Base-by-base conservation (phyloP, 2,329 filamentous ascomycete species). In the Trichoderma koningii region DNA sequence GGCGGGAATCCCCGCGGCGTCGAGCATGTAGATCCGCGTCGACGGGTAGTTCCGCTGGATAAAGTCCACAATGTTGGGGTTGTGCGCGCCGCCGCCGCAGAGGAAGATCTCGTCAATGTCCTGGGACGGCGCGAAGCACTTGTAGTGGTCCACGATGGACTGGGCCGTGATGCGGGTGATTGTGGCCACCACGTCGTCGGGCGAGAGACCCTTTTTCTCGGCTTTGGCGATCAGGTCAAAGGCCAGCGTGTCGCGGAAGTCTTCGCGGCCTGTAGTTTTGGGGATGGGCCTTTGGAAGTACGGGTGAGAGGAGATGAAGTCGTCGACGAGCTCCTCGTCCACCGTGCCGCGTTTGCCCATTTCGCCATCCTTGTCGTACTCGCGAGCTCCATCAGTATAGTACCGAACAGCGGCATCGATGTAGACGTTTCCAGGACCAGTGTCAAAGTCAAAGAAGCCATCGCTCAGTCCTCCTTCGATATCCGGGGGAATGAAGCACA, bases 51-150 rank as follows among this genome's bases (percentile, higher is more conserved):
- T 73, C 66, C 72, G 69, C 70, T 84, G 80, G 66, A 87, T 81
- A 69, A 81, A 84, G 3, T 79, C 72, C n/a, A 70, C 77, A 68
- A 87, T 87, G 67, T 86, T 87, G 1, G 82, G 81, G 69, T 87
- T 87, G 66, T 80, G 79, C 0, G 84, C 84, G 17, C 83, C 83
- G 5, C 83, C 83, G 9, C 85, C 85, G 69, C 84, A 87, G 78
- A 88, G 83, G 74, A 85, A 87, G 45, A 88, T 80, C 73, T 88
- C 85, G 48, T 73, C 75, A 12, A 77, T 67, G 12, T 63, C 21
- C 5, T 68, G 44, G n/a, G 66, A 59, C 5, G 62, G 57, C 28
- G 66, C 51, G n/a, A 65, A 69, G 17, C 65, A 55, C 57, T 64
- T 66, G 60, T 71, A 70, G 15, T 66, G 57, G 30, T 66, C 48